Evolutionary conservation across 306 rosid species (phyloP).

Genomic region (Prunus mongolica): DNA sequence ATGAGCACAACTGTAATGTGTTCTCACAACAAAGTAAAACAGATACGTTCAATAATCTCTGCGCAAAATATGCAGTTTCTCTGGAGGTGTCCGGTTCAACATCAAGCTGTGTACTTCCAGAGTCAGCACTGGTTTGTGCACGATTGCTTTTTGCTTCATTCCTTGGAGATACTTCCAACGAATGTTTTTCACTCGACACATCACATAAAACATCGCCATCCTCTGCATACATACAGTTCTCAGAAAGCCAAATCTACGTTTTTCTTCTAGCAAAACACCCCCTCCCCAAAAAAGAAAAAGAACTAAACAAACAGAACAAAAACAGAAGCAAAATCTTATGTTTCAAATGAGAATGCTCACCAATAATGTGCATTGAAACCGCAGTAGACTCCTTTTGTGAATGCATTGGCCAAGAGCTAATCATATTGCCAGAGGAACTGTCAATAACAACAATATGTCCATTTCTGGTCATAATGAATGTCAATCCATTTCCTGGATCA

Average conservation of each 20-base stretch:
- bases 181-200: conserved; percentile 31
- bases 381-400: conserved; percentile 45
- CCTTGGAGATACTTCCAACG: conserved; percentile 27
- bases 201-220: conserved; percentile 35
- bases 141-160: conserved; percentile 31
- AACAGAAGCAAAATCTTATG: conserved; percentile 13
- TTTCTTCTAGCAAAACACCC: not conserved
- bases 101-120: conserved; percentile 43
- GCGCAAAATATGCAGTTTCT: conserved; percentile 30
- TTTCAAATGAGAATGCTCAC: conserved; percentile 40
- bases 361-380: conserved; percentile 62
- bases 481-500: conserved; percentile 38
- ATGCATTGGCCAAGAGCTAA: conserved; percentile 39
- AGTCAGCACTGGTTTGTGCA: conserved; percentile 28
- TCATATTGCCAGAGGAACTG: conserved; percentile 43
- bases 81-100: conserved; percentile 30
- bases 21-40: conserved; percentile 68
- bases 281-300: not conserved
- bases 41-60: conserved; percentile 34
- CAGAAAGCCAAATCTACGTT: conserved; percentile 3
- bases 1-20: conserved; percentile 51
- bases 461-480: conserved; percentile 50
- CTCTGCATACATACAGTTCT: conserved; percentile 45
- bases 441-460: conserved; percentile 51
- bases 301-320: not conserved